Base-by-base conservation (phyloP, 495 filamentous ascomycete genomes). In the Hamigera avellanea region DNA sequence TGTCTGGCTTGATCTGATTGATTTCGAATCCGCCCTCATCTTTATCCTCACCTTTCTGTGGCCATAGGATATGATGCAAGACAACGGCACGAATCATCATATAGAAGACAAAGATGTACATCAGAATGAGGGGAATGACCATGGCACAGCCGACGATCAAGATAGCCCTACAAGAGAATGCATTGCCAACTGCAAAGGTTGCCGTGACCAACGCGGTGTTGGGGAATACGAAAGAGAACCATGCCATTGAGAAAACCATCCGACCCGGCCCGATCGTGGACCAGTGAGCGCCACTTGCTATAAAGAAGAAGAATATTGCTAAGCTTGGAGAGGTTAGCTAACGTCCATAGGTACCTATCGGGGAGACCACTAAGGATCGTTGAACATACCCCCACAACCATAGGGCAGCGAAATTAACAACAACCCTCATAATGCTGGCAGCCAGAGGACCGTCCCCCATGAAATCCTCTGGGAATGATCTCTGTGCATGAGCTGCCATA, bases 141-240 rank as follows among this genome's bases (percentile, higher is more conserved):
- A 85, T 65, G 9, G 70, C 78, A 42, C 77, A 81, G 0, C 80
- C 85, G 17, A 83, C 51, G 10, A 86, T 73, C 18, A 75, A 52
- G 25, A 93, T 78, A 1, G 71, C 62, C 18, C 57, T 53, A 44
- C 67, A 77, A 1, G 70, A 61, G 23, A 88, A 75, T 1, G 76
- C 76, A 21, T 66, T 67, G 2, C 73, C 79, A n/a, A 89, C 61
- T 2, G 78, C 76, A 44, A 82, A 77, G 0, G 83, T 88, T 0
- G 83, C 80, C 0, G 78, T 83, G 21, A 81, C 62, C 43, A 86
- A 53, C 0, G 81, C 80, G 6, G 83, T 89, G 44, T 93, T 89
- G 2, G 86, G 86, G 49, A 93, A 93, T 0, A 93, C 68, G 50
- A 88, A 93, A 0, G 78, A 83, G 54, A 76, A 91, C 83, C 84